Conservation (phyloP, 2,329 filamentous ascomycete species). For the Aspergillus latus region DNA sequence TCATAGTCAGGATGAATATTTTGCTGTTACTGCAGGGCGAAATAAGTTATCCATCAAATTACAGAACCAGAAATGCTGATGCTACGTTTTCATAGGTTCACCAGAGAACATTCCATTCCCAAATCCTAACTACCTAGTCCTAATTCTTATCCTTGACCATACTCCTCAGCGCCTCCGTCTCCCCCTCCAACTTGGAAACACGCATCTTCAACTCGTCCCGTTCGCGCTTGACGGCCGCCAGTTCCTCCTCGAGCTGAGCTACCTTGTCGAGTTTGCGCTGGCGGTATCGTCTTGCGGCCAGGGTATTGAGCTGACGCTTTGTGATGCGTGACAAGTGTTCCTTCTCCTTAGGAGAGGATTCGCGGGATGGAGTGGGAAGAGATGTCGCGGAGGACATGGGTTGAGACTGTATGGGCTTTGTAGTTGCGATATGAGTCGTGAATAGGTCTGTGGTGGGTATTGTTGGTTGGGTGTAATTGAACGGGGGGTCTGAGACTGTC, state of each 20-base stretch:
- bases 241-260: slow-evolving; percentile 34
- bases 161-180: slow-evolving; percentile 35
- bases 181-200: slow-evolving; percentile 38
- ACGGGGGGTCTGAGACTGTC: neutral
- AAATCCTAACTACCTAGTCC: neutral
- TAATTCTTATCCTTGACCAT: slow-evolving; percentile 17
- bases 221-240: slow-evolving; percentile 33
- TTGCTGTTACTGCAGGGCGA: no score
- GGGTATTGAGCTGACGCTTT: slow-evolving; percentile 38
- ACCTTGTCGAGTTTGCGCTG: slow-evolving; percentile 37
- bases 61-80: neutral
- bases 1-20: no score
- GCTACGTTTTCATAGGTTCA: neutral
- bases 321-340: slow-evolving; percentile 25
- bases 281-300: slow-evolving; percentile 38
- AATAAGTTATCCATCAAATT: no score
- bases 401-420: neutral
- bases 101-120: neutral
- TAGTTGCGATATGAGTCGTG: neutral
- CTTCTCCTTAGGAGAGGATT: slow-evolving; percentile 15
- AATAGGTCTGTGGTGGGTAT: neutral
- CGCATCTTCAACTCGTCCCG: slow-evolving; percentile 37
- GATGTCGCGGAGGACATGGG: slow-evolving; percentile 11
- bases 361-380: slow-evolving; percentile 2
- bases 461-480: slow-evolving; percentile 1